Evolutionary conservation across 768 basidiomycete genomes (phyloP).

Genomic region (Trametes meyenii): DNA sequence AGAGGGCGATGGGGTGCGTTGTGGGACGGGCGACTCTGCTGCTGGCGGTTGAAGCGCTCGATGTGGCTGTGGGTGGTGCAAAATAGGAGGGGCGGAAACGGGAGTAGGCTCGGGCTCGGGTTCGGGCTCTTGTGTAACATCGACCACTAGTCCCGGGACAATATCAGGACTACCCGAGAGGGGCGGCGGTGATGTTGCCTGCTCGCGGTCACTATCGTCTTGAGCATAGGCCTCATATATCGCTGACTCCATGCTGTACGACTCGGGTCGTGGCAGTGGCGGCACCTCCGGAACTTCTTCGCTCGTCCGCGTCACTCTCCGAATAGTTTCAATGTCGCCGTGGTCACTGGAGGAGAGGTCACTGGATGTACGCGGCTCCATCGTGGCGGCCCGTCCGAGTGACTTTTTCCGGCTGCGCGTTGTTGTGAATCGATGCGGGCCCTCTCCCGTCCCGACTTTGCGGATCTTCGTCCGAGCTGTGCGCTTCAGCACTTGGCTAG

Average conservation of each 20-base stretch:
- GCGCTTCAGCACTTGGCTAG: constrained; percentile 87
- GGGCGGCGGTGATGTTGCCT: constrained; percentile 17
- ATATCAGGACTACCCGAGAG: constrained; percentile 25
- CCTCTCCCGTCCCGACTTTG: constrained; percentile 79
- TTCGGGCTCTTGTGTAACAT: constrained; percentile 3
- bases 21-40: constrained; percentile 37
- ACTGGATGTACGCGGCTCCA: constrained; percentile 63
- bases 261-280: constrained; percentile 56
- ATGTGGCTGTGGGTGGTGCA: constrained; percentile 73
- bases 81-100: constrained; percentile 19
- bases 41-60: constrained; percentile 49
- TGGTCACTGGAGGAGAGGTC: constrained; percentile 76
- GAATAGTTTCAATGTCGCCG: constrained; percentile 42
- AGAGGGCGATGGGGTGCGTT: constrained; percentile 61
- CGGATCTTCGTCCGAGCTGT: constrained; percentile 95
- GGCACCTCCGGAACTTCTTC: constrained; percentile 52
- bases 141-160: constrained; percentile 1
- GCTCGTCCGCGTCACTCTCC: constrained; percentile 28
- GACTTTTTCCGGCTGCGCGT: constrained; percentile 46
- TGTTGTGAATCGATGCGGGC: constrained; percentile 77
- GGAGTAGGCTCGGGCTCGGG: constrained; percentile 4
- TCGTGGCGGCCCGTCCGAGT: constrained; percentile 31
- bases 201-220: constrained; percentile 43
- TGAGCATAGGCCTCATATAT: constrained; percentile 86
- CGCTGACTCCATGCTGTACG: constrained; percentile 77